Conservation (phyloP, 106 monocot genomes). For the Dendrobium huoshanense region DNA sequence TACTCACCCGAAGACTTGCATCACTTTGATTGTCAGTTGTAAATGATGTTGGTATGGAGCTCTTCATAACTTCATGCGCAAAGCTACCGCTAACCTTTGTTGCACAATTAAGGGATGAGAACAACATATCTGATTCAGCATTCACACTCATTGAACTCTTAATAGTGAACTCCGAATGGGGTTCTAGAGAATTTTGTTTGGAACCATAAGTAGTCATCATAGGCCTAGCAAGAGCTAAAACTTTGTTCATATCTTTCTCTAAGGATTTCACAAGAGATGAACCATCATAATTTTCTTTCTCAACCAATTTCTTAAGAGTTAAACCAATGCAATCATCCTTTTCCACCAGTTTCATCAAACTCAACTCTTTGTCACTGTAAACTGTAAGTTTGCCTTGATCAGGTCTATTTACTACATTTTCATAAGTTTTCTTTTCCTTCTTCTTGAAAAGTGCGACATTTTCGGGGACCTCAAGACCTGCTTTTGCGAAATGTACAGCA, state of each 20-base stretch:
- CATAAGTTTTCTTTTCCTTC: slow-evolving; percentile 16
- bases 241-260: not conserved
- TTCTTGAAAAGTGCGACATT: slow-evolving; percentile 44
- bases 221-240: not conserved
- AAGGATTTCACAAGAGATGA: not conserved
- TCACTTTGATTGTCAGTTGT: not conserved
- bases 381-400: slow-evolving; percentile 3
- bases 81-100: not conserved
- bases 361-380: not conserved
- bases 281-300: not conserved
- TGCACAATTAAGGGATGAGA: not conserved
- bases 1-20: slow-evolving; percentile 11
- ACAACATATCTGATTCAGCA: not conserved
- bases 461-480: slow-evolving; percentile 65
- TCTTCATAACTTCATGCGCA: not conserved
- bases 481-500: slow-evolving; percentile 70
- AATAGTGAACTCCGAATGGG: not conserved
- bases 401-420: not conserved
- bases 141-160: not conserved
- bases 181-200: slow-evolving; percentile 1
- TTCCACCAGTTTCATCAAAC: slow-evolving; percentile 7
- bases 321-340: not conserved
- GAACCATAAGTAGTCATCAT: not conserved
- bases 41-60: not conserved
- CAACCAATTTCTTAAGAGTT: not conserved